Base-by-base conservation (phyloP, 192 early-diverging fungal species). In the Helicostylum pulchrum region DNA sequence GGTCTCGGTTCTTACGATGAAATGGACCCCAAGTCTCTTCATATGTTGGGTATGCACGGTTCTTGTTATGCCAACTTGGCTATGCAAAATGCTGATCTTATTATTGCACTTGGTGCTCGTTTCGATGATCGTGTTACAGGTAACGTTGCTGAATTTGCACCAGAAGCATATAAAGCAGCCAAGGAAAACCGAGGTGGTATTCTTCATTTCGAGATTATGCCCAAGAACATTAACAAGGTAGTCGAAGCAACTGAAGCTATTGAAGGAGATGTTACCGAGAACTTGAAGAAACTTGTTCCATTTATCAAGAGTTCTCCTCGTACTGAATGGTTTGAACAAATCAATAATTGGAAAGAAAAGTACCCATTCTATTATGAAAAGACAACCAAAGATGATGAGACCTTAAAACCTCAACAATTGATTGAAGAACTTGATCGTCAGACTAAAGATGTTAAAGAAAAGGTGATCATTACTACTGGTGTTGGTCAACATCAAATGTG, bases 401-500 rank as follows among this genome's bases (percentile, higher is more conserved):
- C 80, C 52, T 69, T 98, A 59, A 93, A 95, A 80, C 94, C 97
- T 43, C 97, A 99, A 83, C 89, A 90, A 42, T 85, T 97, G 65
- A 89, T 99, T 62, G 91, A 92, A 53, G 95, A 96, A 77, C 84
- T 99, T 43, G 87, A 96, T 68, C 77, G 82, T 26, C 93, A 95
- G 80, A 88, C 89, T 14, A 77, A 80, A 31, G 70, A 89, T 73
- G 86, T 83, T 53, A 97, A 97, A 83, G 88, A 95, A 32, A 90
- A 95, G 69, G 92, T 94, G 56, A 90, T 99, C 54, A 83, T 99
- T 65, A 88, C 95, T 32, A 97, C 97, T 15, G 97, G 97, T 57
- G 95, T 99, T 1, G 97, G 95, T 32, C 96, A 96, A 74, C 97
- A 99, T 85, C 97, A 99, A 74, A 99, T 99, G 97, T 99, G 95